Evolutionary conservation across 768 basidiomycete species (phyloP), one percentile per base, ranked within the genome.

Genomic region (Zangia roseola): DNA sequence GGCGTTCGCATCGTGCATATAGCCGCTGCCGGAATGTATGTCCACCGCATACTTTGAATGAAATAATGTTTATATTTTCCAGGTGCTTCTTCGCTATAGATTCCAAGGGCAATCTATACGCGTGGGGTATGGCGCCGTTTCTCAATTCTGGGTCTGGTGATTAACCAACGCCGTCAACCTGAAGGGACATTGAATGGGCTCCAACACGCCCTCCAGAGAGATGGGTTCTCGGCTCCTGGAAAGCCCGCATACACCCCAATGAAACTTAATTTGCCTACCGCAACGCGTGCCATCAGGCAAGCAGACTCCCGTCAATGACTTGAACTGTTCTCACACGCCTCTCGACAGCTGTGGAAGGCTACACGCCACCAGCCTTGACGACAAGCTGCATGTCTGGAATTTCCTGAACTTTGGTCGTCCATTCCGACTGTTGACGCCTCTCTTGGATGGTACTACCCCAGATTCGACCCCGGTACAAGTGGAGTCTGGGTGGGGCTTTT

Each of bases 71-170:
- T 28, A n/a, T n/a, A n/a, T 21, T 28, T n/a, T 45, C 20, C 50
- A 93, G 90, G 90, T 89, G 85, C 26, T 94, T 92, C 67, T 86
- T 92, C 59, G 91, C 89, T 2, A 69, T 94, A 34, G 88, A 93
- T 65, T 83, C 88, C 1, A 65, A 78, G 41, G 92, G 92, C 7
- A 67, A 71, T 26, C 68, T 94, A 20, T 77, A 84, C 59, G 84
- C 84, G n/a, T 94, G 92, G 90, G 93, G 90, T 88, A 50, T 72
- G 60, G 12, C 6, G 21, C 41, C 28, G 25, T 23, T 40, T 39
- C 23, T 40, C 40, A 40, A 40, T 45, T 26, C 31, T 35, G n/a
- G 36, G 5, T 20, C 20, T 47, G 36, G 26, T 41, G 34, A 24
- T 47, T 48, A 45, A 58, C 47, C n/a, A 16, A 23, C n/a, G 37